Percentiles rank a stretch among this genome's conserved stretches.
These are phyloP conservation scores for Hypoxylon intermedium DNA, from an alignment of 495 filamentous ascomycete species.

Conservation along the genomic window DNA sequence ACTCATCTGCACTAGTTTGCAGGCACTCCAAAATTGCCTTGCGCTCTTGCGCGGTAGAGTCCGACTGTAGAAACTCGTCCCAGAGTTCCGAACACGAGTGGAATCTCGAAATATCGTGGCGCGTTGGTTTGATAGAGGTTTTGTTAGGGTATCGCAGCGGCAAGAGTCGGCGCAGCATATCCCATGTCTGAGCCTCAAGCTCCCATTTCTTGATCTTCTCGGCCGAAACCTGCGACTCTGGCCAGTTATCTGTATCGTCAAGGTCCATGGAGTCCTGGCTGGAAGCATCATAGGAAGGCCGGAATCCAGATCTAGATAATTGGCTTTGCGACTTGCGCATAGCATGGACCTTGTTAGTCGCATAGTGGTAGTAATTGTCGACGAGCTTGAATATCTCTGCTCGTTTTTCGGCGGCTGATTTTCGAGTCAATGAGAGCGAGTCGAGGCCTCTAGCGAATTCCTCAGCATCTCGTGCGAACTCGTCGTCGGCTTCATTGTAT, in stretches of 20 bases:
- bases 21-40: conserved; percentile 83
- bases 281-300: conserved; percentile 61
- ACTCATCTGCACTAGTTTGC: conserved; percentile 69
- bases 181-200: conserved; percentile 86
- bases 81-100: conserved; percentile 48
- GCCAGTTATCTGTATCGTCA: conserved; percentile 55
- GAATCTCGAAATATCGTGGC: conserved; percentile 39
- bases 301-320: conserved; percentile 9
- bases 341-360: conserved; percentile 45
- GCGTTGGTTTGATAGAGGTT: conserved; percentile 41
- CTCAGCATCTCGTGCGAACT: conserved; percentile 52
- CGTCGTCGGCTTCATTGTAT: conserved; percentile 31
- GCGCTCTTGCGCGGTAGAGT: conserved; percentile 67
- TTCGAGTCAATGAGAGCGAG: conserved; percentile 42
- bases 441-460: conserved; percentile 56
- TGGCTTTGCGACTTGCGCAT: conserved; percentile 45
- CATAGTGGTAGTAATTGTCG: conserved; percentile 53
- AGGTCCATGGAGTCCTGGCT: conserved; percentile 67
- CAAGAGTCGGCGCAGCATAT: conserved; percentile 70
- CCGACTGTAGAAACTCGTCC: conserved; percentile 57
- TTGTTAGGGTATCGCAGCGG: conserved; percentile 56
- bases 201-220: conserved; percentile 52
- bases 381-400: conserved; percentile 53
- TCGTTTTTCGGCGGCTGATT: conserved; percentile 48
- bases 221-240: conserved; percentile 38